Evolutionary conservation across 1,139 yeast genomes (phyloP).

Genomic region (Geotrichum histeridarum): DNA sequence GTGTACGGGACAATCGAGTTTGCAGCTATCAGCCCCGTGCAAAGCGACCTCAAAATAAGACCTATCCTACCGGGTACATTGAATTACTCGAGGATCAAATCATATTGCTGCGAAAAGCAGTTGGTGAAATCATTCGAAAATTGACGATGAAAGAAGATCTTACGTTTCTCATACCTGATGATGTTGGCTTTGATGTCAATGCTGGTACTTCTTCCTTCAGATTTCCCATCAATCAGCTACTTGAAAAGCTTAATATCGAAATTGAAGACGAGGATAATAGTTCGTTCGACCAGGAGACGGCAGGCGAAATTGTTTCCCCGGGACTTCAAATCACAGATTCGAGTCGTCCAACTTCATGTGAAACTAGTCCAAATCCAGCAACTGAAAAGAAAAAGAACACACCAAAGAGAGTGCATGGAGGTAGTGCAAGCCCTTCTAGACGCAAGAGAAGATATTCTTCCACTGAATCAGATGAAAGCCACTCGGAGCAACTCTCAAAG

Average conservation of each 20-base stretch:
- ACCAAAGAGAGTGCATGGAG: too few species aligned
- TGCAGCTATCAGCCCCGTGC: slow-evolving; percentile 5
- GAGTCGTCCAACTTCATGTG: not conserved
- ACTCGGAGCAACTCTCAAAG: too few species aligned
- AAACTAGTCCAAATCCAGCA: too few species aligned
- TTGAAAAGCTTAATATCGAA: slow-evolving; percentile 2
- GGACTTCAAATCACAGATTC: not conserved
- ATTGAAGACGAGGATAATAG: not conserved
- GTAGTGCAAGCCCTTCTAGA: too few species aligned
- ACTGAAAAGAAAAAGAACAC: too few species aligned
- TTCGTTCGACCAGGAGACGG: too few species aligned
- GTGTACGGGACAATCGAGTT: slow-evolving; percentile 4
- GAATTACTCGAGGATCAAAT: slow-evolving; percentile 3
- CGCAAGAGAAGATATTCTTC: too few species aligned
- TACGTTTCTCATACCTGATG: not conserved
- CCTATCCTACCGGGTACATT: slow-evolving; percentile 9
- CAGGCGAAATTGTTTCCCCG: not conserved
- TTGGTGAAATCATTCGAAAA: slow-evolving; percentile 3
- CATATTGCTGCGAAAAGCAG: slow-evolving; percentile 2
- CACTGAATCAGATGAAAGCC: too few species aligned
- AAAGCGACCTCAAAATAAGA: not conserved
- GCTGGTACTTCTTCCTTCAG: not conserved
- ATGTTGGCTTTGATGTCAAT: not conserved
- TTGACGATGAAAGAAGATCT: slow-evolving; percentile 2
- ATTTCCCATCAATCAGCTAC: slow-evolving; percentile 1